phyloP scores from a whole-genome alignment of 2,329 filamentous ascomycete genomes.

The Cercospora janseana region DNA sequence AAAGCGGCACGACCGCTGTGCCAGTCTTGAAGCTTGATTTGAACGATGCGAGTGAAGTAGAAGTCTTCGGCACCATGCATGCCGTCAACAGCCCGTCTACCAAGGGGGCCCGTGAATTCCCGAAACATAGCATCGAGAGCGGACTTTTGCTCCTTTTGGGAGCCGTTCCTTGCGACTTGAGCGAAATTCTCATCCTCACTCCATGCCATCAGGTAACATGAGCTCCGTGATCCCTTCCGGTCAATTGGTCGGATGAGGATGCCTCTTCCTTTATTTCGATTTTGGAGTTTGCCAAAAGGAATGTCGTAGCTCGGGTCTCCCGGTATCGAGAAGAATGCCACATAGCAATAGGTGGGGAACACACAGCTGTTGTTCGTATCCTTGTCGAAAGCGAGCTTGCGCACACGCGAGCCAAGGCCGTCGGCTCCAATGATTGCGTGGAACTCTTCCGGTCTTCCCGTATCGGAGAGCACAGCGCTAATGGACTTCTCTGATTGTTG shows the following conservation, averaged over 20 bases:
- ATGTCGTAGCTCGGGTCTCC: slow-evolving; percentile 17
- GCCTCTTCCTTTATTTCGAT: slow-evolving; percentile 19
- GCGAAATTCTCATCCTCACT: slow-evolving; percentile 4
- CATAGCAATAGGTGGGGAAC: slow-evolving; percentile 16
- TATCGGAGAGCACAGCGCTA: slow-evolving; percentile 16
- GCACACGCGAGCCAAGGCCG: slow-evolving; percentile 17
- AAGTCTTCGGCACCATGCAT: slow-evolving; percentile 40
- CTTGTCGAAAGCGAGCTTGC: slow-evolving; percentile 18
- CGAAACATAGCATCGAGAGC: slow-evolving; percentile 10
- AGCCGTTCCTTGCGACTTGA: slow-evolving; percentile 11
- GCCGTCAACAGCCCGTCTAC: slow-evolving; percentile 11
- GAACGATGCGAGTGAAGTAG: slow-evolving; percentile 46
- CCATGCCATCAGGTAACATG: slow-evolving; percentile 17
- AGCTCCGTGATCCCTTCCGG: slow-evolving; percentile 10
- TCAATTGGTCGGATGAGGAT: slow-evolving; percentile 27
- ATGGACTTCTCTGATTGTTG: slow-evolving; percentile 17
- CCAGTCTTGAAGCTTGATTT: slow-evolving; percentile 41
- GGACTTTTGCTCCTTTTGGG: slow-evolving; percentile 17
- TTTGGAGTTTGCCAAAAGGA: slow-evolving; percentile 23
- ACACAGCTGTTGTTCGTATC: slow-evolving; percentile 10
- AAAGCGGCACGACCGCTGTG: slow-evolving; percentile 38
- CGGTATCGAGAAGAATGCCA: slow-evolving; percentile 34
- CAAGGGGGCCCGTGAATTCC: slow-evolving; percentile 17
- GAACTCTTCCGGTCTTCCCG: slow-evolving; percentile 15
- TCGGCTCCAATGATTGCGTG: slow-evolving; percentile 22